phyloP scores from a whole-genome alignment of 2,329 filamentous ascomycete species.

The Pyrenophora teres region DNA sequence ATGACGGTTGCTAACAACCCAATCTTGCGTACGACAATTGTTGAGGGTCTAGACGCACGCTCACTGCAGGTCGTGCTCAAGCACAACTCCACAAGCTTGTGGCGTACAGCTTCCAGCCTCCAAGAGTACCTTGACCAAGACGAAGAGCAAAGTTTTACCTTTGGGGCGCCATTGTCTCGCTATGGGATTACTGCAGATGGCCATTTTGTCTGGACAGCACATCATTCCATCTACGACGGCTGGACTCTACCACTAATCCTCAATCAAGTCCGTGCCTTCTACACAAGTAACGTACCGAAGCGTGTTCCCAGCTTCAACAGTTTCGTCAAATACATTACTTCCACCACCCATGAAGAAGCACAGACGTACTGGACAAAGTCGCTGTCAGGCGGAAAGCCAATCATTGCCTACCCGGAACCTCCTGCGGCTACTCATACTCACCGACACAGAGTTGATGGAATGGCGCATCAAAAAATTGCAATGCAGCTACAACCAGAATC shows the following conservation, averaged over 20 bases:
- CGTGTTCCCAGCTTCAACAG: constrained; percentile 2
- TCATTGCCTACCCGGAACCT: not conserved
- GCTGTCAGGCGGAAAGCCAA: not conserved
- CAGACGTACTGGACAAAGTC: not conserved
- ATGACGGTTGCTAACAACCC: constrained; percentile 45
- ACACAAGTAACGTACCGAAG: not conserved
- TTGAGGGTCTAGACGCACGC: not conserved
- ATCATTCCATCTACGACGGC: constrained; percentile 35
- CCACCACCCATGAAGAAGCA: not conserved
- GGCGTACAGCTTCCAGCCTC: constrained; percentile 11
- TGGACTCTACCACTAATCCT: constrained; percentile 16
- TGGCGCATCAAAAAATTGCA: not conserved
- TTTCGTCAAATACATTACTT: constrained; percentile 13
- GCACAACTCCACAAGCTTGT: not conserved
- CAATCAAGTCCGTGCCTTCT: constrained; percentile 4
- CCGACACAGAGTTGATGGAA: not conserved
- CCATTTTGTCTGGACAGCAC: constrained; percentile 31
- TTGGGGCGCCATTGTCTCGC: constrained; percentile 16
- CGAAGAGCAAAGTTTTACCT: constrained; percentile 4
- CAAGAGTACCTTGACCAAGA: constrained; percentile 15
- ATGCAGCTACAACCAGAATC: constrained; percentile 11
- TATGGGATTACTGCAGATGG: constrained; percentile 16
- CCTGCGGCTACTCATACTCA: not conserved
- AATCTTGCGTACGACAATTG: constrained; percentile 50
- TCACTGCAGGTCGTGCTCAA: constrained; percentile 18